Evolutionary conservation across 2,329 filamentous ascomycete species (phyloP), one percentile per base, ranked within the genome.

Genomic region (Metarhizium anisopliae): DNA sequence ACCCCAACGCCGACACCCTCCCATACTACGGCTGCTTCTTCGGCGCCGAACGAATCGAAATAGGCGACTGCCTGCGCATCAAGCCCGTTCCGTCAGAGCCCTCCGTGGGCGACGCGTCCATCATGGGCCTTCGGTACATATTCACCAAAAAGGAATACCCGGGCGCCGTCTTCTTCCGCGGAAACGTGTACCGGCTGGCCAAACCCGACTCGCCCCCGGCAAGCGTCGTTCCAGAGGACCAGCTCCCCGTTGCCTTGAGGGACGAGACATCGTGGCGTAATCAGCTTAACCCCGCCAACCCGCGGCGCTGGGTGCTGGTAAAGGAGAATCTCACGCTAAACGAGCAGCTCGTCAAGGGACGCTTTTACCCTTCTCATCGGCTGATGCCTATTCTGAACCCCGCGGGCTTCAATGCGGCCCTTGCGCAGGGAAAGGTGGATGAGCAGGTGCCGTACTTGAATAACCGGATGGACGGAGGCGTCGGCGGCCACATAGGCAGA

Each of bases 281-380:
- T 47, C 70, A 62, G 61, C 67, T 67, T 53, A 67, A 57, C 52
- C 67, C 66, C 50, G 63, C 54, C 25, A 60, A 64, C 55, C 72
- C 61, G 62, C 75, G 60, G 71, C 71, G 62, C 63, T 74, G 70
- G 63, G 63, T 66, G 3, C 63, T 79, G 47, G 69, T 75, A 32
- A 70, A 70, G 59, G 76, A 78, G 57, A 75, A 77, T 59, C 67
- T 70, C n/a, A 68, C 73, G 49, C 64, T 80, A 20, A 72, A 76
- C 58, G 79, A 82, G 61, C 63, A 65, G 14, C 70, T 72, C 25
- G 72, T 83, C 52, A 72, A 74, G 56, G 81, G 81, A 52, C 72
- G 81, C n/a, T 83, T 83, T 68, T 83, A 84, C 67, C 77, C 80
- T 16, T 78, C 77, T n/a, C 68, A 75, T 56, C 72, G 74, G 56